Conservation (phyloP, 2,329 filamentous ascomycete species). For the Xylaria sp. region DNA sequence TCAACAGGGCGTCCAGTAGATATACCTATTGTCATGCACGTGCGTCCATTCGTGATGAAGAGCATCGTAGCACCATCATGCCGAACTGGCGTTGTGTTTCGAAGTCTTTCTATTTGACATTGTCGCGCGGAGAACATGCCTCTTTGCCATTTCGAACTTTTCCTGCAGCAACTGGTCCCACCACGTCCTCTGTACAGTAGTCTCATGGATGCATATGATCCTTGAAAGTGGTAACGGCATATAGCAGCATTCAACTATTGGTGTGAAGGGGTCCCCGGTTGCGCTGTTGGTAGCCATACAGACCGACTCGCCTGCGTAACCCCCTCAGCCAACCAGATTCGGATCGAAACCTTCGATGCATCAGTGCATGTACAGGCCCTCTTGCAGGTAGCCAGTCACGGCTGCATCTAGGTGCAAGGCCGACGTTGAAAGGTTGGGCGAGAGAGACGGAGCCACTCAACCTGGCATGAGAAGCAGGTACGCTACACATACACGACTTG, state of each 20-base stretch:
- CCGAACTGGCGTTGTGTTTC: conserved; percentile 26
- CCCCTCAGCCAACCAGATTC: conserved; percentile 33
- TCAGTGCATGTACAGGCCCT: conserved; percentile 26
- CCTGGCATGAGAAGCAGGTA: conserved; percentile 39
- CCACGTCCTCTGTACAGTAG: not conserved
- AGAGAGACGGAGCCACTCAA: conserved; percentile 32
- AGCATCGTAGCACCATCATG: conserved; percentile 30
- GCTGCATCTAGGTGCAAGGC: conserved; percentile 33
- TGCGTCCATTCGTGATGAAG: conserved; percentile 28
- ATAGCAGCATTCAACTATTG: conserved; percentile 28
- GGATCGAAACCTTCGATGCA: conserved; percentile 31
- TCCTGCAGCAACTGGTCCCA: conserved; percentile 39
- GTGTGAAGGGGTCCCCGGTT: conserved; percentile 25
- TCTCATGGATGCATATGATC: conserved; percentile 23
- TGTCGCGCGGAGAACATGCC: conserved; percentile 29
- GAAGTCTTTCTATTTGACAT: conserved; percentile 32
- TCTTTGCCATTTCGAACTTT: conserved; percentile 37
- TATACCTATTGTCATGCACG: not conserved
- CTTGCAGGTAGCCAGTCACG: conserved; percentile 35
- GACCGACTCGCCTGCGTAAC: conserved; percentile 29
- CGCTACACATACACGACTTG: conserved; percentile 20
- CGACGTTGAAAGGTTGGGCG: conserved; percentile 28
- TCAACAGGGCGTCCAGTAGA: conserved; percentile 9
- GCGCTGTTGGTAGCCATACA: conserved; percentile 36
- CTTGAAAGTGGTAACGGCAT: conserved; percentile 24